These are phyloP conservation scores for Pythium dissotocum DNA, from an alignment of 352 stramenopile genomes.

Conservation along the genomic window DNA sequence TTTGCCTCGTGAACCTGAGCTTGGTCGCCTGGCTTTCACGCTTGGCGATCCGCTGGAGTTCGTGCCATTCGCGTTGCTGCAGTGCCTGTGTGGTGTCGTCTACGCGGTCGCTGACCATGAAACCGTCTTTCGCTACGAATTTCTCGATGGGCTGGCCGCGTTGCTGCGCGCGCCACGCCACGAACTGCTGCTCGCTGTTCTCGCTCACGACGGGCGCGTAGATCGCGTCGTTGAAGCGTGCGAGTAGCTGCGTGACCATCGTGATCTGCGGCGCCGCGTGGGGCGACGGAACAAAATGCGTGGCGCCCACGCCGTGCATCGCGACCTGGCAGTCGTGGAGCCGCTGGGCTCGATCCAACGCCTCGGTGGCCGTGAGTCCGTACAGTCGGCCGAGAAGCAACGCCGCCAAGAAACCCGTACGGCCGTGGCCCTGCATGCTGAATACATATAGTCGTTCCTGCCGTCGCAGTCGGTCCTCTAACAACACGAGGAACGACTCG, in stretches of 20 bases:
- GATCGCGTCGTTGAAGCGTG: slow-evolving; percentile 56
- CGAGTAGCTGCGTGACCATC: slow-evolving; percentile 45
- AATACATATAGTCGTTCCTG: slow-evolving; percentile 76
- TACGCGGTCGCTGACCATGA: slow-evolving; percentile 49
- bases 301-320: slow-evolving; percentile 32
- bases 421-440: slow-evolving; percentile 65
- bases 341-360: slow-evolving; percentile 62
- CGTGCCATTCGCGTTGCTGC: slow-evolving; percentile 36
- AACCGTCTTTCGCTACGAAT: slow-evolving; percentile 50
- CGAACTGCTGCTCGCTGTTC: slow-evolving; percentile 40
- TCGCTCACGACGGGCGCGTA: slow-evolving; percentile 60
- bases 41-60: slow-evolving; percentile 43
- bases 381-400: slow-evolving; percentile 76
- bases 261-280: slow-evolving; percentile 47
- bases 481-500: slow-evolving; percentile 29
- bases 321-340: slow-evolving; percentile 64
- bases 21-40: slow-evolving; percentile 42
- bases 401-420: slow-evolving; percentile 64
- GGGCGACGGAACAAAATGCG: slow-evolving; percentile 49
- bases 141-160: slow-evolving; percentile 49
- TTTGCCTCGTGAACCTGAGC: slow-evolving; percentile 31
- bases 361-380: slow-evolving; percentile 52
- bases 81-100: slow-evolving; percentile 27
- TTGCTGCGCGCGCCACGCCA: slow-evolving; percentile 48
- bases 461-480: slow-evolving; percentile 54